phyloP scores from a whole-genome alignment of 331 rosid species.

The Acacia concinna region DNA sequence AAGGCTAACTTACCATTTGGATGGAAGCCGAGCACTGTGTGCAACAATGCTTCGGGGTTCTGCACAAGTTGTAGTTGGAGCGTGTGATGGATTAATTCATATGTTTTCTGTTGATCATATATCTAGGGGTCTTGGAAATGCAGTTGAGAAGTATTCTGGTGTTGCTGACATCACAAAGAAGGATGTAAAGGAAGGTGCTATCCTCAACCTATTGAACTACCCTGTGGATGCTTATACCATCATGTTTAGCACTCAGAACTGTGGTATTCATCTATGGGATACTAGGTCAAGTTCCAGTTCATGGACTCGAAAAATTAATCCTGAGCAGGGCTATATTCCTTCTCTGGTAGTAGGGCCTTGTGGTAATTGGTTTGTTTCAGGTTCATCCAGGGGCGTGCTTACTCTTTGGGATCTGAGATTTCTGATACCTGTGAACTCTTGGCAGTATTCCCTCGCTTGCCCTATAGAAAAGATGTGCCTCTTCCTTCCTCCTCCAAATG shows the following conservation, averaged over 20 bases:
- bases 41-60: slow-evolving; percentile 83
- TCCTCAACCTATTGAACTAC: slow-evolving; percentile 65
- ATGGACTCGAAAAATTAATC: slow-evolving; percentile 80
- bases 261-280: slow-evolving; percentile 98
- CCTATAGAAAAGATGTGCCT: slow-evolving; percentile 90
- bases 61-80: slow-evolving; percentile 87
- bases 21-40: slow-evolving; percentile 90
- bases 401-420: slow-evolving; percentile 98
- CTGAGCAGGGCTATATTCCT: slow-evolving; percentile 85
- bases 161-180: slow-evolving; percentile 87
- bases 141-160: slow-evolving; percentile 92
- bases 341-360: slow-evolving; percentile 79
- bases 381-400: slow-evolving; percentile 90
- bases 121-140: slow-evolving; percentile 83
- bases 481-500: slow-evolving; percentile 76
- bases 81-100: slow-evolving; percentile 91
- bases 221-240: slow-evolving; percentile 60
- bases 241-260: slow-evolving; percentile 91
- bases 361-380: slow-evolving; percentile 95
- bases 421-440: slow-evolving; percentile 80
- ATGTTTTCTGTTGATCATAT: slow-evolving; percentile 88
- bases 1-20: slow-evolving; percentile 88
- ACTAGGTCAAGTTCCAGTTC: slow-evolving; percentile 72
- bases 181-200: slow-evolving; percentile 89
- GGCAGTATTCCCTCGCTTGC: slow-evolving; percentile 86